Base-by-base conservation (phyloP, 768 basidiomycete species). In the Phylloporus arenicola region DNA sequence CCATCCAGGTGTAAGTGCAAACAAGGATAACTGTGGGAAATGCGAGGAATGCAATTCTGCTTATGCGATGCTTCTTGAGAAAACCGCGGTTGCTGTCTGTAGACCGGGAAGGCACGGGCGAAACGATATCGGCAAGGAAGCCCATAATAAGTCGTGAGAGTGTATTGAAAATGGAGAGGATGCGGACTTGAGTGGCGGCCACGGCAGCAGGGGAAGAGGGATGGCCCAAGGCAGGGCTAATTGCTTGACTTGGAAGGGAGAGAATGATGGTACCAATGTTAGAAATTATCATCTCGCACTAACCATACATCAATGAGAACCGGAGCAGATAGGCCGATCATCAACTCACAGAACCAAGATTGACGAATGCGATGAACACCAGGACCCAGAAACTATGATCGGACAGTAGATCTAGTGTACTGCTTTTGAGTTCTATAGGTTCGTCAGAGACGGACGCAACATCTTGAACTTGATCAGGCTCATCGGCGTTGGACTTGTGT, bases 281-380 rank as follows among this genome's bases (percentile, higher is more conserved):
- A 17, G 87, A 84, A 17, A 91, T 82, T 19, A 92, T 75, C 87
- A 88, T 90, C 64, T 90, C 88, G 41, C 77, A 79, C 85, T 88
- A 47, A 6, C 16, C 35, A 51, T 4, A 31, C 3, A 47, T 48
- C 38, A 43, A 46, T 40, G 17, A 43, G 25, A 22, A 40, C 7
- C 9, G 8, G 22, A 22, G 47, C 24, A 17, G n/a, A 19, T n/a
- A n/a, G n/a, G n/a, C n/a, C n/a, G n/a, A n/a, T 25, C 17, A 24
- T 22, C 33, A 22, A 76, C 86, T 69, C 59, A 89, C 88, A 17
- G 82, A 75, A 22, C 88, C 88, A n/a, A 86, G 70, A n/a, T 75
- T 69, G 20, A 81, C 63, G 3, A 79, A 58, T 37, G 77, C 70
- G 46, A 81, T 68, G 8, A 81, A 52, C 1, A 60, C 68, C n/a